Percentiles rank a stretch among this genome's conserved stretches.
phyloP scores from a whole-genome alignment of 2,329 filamentous ascomycete species.

The Colletotrichum paranaense region DNA sequence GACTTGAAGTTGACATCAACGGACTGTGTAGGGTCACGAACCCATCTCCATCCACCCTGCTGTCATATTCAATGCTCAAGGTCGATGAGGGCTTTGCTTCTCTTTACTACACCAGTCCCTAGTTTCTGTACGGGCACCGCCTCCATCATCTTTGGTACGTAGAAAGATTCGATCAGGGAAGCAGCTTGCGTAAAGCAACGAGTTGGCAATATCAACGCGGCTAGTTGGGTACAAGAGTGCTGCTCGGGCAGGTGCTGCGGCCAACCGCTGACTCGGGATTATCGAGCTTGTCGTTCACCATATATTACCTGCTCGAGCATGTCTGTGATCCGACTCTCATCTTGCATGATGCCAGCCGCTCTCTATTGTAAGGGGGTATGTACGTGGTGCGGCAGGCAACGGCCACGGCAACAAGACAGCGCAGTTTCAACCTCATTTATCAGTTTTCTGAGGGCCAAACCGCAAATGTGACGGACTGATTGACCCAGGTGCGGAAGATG shows the following conservation, averaged over 20 bases:
- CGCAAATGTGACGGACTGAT: not conserved
- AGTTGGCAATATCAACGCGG: conserved; percentile 1
- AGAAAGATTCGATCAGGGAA: not conserved
- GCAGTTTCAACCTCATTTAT: not conserved
- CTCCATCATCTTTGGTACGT: not conserved
- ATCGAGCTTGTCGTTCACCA: conserved; percentile 9
- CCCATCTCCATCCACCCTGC: not conserved
- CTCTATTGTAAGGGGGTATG: not conserved
- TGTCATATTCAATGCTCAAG: not conserved
- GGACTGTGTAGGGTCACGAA: not conserved
- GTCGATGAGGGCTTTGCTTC: not conserved
- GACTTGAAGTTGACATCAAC: not conserved
- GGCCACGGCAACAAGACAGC: not conserved
- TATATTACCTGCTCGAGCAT: conserved; percentile 6
- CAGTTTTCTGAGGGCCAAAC: not conserved
- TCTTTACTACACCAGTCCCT: not conserved
- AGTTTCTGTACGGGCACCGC: not conserved
- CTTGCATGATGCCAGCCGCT: conserved; percentile 5
- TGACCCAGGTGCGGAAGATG: not conserved
- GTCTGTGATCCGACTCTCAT: conserved; percentile 21
- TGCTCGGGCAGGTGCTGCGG: conserved; percentile 26
- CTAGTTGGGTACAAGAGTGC: not conserved
- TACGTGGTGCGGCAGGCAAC: conserved; percentile 12
- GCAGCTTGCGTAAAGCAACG: not conserved
- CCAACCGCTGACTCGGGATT: conserved; percentile 19